These are phyloP conservation scores for Warburgia ugandensis DNA, from an alignment of 164 flowering plant genomes.

Conservation along the genomic window DNA sequence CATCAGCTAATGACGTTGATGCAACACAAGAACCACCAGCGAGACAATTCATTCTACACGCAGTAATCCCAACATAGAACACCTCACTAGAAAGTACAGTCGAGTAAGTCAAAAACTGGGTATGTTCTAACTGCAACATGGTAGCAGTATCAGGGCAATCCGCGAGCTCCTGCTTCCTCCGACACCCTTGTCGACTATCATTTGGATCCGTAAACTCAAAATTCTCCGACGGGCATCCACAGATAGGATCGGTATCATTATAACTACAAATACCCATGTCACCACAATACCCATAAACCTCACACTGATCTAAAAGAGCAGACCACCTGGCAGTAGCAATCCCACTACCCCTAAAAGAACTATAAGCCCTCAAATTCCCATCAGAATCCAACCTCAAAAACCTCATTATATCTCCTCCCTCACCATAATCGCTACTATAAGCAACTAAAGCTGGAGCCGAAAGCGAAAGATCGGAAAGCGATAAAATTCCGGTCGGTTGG, in stretches of 20 bases:
- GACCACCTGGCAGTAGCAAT: slow-evolving; percentile 41
- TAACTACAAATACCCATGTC: slow-evolving; percentile 75
- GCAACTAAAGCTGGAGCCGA: slow-evolving; percentile 23
- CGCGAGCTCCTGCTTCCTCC: slow-evolving; percentile 51
- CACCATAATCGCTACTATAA: slow-evolving; percentile 78
- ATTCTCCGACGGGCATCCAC: slow-evolving; percentile 71
- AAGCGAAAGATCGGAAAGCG: slow-evolving; percentile 37
- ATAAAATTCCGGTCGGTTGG: slow-evolving; percentile 41
- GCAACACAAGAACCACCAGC: slow-evolving; percentile 41
- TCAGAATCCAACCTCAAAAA: slow-evolving; percentile 58
- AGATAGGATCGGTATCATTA: slow-evolving; percentile 43
- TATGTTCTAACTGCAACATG: slow-evolving; percentile 44
- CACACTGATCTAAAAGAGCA: slow-evolving; percentile 73
- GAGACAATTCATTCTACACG: slow-evolving; percentile 60
- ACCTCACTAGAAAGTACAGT: slow-evolving; percentile 41
- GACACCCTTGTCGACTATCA: slow-evolving; percentile 65
- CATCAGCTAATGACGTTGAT: slow-evolving; percentile 62
- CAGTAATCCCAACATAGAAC: slow-evolving; percentile 35
- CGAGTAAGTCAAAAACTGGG: slow-evolving; percentile 50
- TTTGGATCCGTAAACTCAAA: slow-evolving; percentile 51
- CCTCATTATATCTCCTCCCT: slow-evolving; percentile 41
- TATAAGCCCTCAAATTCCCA: slow-evolving; percentile 84
- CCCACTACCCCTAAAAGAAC: slow-evolving; percentile 32
- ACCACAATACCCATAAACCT: slow-evolving; percentile 78
- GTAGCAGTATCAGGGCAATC: slow-evolving; percentile 42